Conservation (phyloP, 805 yeast species). For the Cyberlindnera galapagoensis region DNA sequence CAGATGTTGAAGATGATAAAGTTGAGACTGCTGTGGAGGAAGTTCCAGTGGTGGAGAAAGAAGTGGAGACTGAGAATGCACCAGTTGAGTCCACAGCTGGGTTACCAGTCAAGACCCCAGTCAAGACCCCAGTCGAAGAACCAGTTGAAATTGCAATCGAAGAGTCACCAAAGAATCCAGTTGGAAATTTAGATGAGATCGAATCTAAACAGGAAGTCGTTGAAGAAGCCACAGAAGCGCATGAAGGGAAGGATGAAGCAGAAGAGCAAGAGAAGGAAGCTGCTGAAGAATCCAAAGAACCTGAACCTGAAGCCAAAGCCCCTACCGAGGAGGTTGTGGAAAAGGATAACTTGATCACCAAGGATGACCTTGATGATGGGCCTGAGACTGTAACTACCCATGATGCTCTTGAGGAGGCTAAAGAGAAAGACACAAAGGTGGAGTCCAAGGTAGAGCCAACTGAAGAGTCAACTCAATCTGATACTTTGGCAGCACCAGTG, state of each 20-base stretch:
- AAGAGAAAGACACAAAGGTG: background rate
- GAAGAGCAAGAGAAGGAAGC: constrained; percentile 1
- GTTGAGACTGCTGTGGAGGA: constrained; percentile 1
- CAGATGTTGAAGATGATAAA: background rate
- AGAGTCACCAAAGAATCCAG: background rate
- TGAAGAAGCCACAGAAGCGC: constrained; percentile 1
- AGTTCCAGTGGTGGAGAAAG: background rate
- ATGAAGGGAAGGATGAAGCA: background rate
- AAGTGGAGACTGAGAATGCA: background rate
- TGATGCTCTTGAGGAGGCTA: background rate
- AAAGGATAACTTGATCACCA: background rate
- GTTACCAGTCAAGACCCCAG: background rate
- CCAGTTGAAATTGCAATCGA: background rate
- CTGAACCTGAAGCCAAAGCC: background rate
- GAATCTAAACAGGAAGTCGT: constrained; percentile 8
- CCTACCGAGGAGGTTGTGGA: background rate
- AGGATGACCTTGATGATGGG: constrained; percentile 1
- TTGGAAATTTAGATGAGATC: background rate
- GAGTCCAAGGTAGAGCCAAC: too few relatives aligned
- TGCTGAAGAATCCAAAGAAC: background rate
- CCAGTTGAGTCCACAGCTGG: background rate
- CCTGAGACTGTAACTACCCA: background rate
- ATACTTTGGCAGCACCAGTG: too few relatives aligned
- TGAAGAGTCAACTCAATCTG: background rate
- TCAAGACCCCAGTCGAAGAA: background rate